These are phyloP conservation scores for Lignosus rhinocerotis DNA, from an alignment of 1,284 basidiomycete genomes.

Conservation along the genomic window DNA sequence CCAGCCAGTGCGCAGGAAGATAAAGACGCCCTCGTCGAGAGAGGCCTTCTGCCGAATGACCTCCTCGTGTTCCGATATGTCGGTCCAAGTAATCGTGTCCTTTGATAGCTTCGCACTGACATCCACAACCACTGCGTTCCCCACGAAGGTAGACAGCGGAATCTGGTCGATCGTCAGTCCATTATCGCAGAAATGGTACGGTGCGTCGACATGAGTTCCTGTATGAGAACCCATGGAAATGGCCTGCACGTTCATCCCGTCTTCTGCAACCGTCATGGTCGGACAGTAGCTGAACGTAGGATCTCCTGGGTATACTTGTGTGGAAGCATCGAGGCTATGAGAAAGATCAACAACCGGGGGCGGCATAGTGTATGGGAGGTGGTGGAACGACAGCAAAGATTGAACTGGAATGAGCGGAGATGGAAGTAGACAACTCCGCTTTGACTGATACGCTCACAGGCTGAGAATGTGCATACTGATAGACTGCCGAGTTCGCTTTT, in stretches of 20 bases:
- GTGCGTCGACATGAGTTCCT: conserved; percentile 76
- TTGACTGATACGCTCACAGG: too few species aligned
- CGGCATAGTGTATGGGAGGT: conserved; percentile 3
- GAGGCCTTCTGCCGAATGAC: conserved; percentile 20
- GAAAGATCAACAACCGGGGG: conserved; percentile 47
- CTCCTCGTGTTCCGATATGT: conserved; percentile 38
- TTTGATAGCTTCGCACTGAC: conserved; percentile 40
- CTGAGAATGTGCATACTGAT: too few species aligned
- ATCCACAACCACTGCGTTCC: conserved; percentile 52
- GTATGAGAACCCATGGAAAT: conserved; percentile 58
- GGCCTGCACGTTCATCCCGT: conserved; percentile 52
- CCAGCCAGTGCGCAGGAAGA: conserved; percentile 35
- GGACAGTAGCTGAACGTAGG: conserved; percentile 41
- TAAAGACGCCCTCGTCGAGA: conserved; percentile 24
- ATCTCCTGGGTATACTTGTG: conserved; percentile 56
- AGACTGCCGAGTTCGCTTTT: too few species aligned
- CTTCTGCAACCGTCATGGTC: conserved; percentile 24
- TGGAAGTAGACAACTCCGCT: too few species aligned
- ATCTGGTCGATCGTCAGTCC: conserved; percentile 59
- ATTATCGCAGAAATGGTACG: conserved; percentile 62
- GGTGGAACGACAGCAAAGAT: not conserved
- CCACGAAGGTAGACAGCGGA: conserved; percentile 49
- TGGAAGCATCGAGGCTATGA: conserved; percentile 44
- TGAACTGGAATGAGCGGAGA: too few species aligned
- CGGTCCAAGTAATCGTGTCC: conserved; percentile 54